Evolutionary conservation across 2,329 filamentous ascomycete species (phyloP).

Genomic region (Pyrenochaeta sp.): DNA sequence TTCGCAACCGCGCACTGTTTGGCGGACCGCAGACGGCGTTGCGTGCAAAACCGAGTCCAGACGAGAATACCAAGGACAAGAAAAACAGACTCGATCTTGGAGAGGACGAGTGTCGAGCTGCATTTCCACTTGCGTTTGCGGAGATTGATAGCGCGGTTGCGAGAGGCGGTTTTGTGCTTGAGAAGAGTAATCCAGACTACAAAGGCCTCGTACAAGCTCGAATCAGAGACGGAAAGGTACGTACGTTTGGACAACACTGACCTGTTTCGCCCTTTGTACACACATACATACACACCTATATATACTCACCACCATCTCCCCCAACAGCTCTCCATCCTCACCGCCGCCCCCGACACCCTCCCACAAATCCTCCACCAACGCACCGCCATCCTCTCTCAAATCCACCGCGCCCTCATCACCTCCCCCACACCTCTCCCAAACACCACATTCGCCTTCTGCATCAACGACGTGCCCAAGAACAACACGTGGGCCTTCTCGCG

Average conservation of each 20-base stretch:
- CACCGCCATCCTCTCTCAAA: conserved; percentile 23
- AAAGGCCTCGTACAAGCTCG: conserved; percentile 26
- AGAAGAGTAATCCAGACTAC: conserved; percentile 18
- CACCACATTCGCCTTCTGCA: conserved; percentile 23
- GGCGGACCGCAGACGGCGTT: not conserved
- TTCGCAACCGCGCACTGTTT: not conserved
- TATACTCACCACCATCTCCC: too few species aligned
- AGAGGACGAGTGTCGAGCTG: conserved; percentile 16
- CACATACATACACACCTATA: too few species aligned
- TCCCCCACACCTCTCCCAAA: conserved; percentile 17
- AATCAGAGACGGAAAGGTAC: conserved; percentile 20
- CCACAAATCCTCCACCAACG: conserved; percentile 24
- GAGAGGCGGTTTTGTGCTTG: conserved; percentile 14
- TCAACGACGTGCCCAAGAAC: conserved; percentile 28
- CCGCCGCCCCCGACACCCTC: conserved; percentile 12
- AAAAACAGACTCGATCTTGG: conserved; percentile 7
- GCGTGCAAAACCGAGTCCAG: not conserved
- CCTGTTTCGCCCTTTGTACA: not conserved
- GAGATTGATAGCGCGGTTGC: conserved; percentile 8
- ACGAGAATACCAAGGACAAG: too few species aligned
- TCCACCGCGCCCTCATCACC: conserved; percentile 21
- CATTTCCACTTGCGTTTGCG: conserved; percentile 11
- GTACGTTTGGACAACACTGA: too few species aligned
- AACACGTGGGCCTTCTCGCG: conserved; percentile 23
- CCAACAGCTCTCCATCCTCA: conserved; percentile 23